Base-by-base conservation (phyloP, 2,329 filamentous ascomycete species). In the Hymenotorrendiella dingleyae region DNA sequence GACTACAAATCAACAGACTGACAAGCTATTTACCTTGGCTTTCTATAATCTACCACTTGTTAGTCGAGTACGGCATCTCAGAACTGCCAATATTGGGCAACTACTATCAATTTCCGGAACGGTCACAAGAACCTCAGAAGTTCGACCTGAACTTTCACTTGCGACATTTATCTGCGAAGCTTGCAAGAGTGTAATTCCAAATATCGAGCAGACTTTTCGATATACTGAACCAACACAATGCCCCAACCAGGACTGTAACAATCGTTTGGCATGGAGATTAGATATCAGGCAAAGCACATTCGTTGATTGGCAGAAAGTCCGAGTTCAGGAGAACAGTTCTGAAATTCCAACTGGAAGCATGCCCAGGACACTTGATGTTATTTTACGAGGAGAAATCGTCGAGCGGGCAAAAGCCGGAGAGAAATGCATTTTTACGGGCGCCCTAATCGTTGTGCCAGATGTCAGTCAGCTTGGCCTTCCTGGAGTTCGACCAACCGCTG, bases 331-430 rank as follows among this genome's bases (percentile, higher is more conserved):
- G 66, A 98, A 97, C 69, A 95, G 89, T 54, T 91, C 91, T 4
- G 93, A 98, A 63, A 98, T 98, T 27, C 93, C 93, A 0, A 98
- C 93, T 0, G 93, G 93, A 42, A 96, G 90, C 67, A 98, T 98
- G 93, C 93, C 93, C 19, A 79, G 93, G 46, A 98, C 93, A 3
- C 93, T 98, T 79, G 93, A 98, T 59, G 85, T 98, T 30, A 96
- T 98, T 54, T 67, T 98, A 24, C 83, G 93, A 47, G 93, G 93
- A 59, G 93, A 98, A 64, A 96, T 98, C 70, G 93, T 98, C 20
- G 93, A 98, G 58, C 82, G 93, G 39, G 90, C 91, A 40, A 97
- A 97, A 70, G 93, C 93, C 36, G 93, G 93, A 51, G 93, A 98
- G 67, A 96, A 94, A 67, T 98, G 93, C 64, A 87, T 98, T 58